A percentile compares a stretch with the other conserved stretches of the same genome.
Evolutionary conservation across 495 filamentous ascomycete genomes (phyloP).

Genomic region (Darksidea phi): DNA sequence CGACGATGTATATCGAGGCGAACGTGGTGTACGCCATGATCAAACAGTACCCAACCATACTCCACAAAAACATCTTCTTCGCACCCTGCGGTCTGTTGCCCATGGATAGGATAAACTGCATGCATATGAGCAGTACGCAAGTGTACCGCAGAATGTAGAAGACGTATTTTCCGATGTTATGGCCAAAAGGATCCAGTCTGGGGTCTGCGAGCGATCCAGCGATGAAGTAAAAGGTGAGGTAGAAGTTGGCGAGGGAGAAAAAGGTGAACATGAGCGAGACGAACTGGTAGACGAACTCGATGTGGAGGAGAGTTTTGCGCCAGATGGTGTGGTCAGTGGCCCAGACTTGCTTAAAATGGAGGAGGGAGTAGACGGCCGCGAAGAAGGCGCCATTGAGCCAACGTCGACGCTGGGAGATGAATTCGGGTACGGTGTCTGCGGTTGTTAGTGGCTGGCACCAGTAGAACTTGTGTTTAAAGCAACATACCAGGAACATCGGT

Average conservation of each 20-base stretch:
- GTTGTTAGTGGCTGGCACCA: not conserved
- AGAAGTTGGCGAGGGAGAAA: conserved; percentile 98
- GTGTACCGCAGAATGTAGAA: conserved; percentile 83
- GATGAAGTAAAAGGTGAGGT: conserved; percentile 97
- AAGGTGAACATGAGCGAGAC: conserved; percentile 90
- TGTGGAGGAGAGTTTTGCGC: conserved; percentile 87
- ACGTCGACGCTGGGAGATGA: conserved; percentile 89
- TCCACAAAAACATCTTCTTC: conserved; percentile 82
- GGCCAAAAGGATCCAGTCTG: conserved; percentile 82
- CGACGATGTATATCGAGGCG: conserved; percentile 79
- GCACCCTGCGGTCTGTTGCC: conserved; percentile 97
- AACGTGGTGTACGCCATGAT: conserved; percentile 98
- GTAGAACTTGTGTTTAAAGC: too few relatives aligned
- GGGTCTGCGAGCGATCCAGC: conserved; percentile 86
- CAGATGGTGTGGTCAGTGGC: conserved; percentile 83
- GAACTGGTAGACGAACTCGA: conserved; percentile 96
- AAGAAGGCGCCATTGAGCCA: conserved; percentile 99
- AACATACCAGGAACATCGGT: conserved; percentile 89
- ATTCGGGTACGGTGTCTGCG: conserved; percentile 76
- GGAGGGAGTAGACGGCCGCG: conserved; percentile 93
- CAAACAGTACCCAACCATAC: conserved; percentile 81
- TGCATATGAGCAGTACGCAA: conserved; percentile 81
- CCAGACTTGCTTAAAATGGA: conserved; percentile 94
- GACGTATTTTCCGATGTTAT: conserved; percentile 77
- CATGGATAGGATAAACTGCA: conserved; percentile 97